These are phyloP conservation scores for Pseudopyricularia cyperi DNA, from an alignment of 2,329 filamentous ascomycete species.

Conservation along the genomic window DNA sequence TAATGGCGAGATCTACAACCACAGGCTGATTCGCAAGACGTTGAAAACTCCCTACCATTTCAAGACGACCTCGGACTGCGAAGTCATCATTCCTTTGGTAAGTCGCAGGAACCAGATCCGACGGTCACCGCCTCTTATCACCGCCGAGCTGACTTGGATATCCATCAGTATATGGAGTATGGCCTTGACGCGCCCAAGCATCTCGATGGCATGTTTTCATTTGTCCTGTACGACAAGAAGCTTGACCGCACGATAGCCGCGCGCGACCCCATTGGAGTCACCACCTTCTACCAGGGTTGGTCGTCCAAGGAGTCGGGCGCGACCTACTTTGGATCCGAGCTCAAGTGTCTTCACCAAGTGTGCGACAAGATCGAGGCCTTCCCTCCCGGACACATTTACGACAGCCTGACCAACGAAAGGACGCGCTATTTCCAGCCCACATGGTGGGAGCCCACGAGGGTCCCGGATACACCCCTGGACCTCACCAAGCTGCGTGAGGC, in stretches of 20 bases:
- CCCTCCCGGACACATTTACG: conserved; percentile 90
- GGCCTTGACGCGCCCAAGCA: conserved; percentile 83
- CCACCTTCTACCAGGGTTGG: conserved; percentile 93
- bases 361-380: conserved; percentile 94
- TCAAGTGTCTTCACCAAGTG: conserved; percentile 84
- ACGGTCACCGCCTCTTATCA: not conserved
- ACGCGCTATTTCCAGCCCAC: conserved; percentile 83
- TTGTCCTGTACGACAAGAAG: conserved; percentile 92
- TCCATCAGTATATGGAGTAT: conserved; percentile 70
- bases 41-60: conserved; percentile 81
- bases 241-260: conserved; percentile 87
- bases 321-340: conserved; percentile 91
- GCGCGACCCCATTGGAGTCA: conserved; percentile 92
- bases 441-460: conserved; percentile 76
- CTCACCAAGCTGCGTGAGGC: conserved; percentile 69
- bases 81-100: conserved; percentile 96
- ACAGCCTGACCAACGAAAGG: conserved; percentile 76
- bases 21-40: conserved; percentile 81
- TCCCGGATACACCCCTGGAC: conserved; percentile 72
- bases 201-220: conserved; percentile 99
- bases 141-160: not conserved
- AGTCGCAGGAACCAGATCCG: conserved; percentile 16
- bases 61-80: conserved; percentile 97
- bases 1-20: conserved; percentile 99
- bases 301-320: conserved; percentile 70